Conservation (phyloP, 1,139 yeast genomes). For the Blastobotrys indianensis region DNA sequence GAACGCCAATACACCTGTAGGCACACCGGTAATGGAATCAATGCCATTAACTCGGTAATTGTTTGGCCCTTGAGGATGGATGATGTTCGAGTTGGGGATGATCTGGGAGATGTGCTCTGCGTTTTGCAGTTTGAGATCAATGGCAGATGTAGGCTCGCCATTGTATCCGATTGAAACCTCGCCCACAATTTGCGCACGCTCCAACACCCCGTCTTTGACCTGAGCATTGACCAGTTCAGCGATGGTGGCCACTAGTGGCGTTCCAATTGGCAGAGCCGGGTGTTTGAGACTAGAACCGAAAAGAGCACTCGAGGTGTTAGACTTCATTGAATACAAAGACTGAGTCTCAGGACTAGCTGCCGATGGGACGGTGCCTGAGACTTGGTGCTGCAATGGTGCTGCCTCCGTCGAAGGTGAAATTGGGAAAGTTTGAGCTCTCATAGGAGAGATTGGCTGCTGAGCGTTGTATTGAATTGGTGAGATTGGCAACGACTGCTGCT, state of each 20-base stretch:
- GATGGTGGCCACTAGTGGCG: slow-evolving; percentile 68
- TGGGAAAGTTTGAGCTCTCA: too few species aligned
- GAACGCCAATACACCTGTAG: slow-evolving; percentile 12
- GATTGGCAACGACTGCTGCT: neutral
- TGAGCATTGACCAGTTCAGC: slow-evolving; percentile 78
- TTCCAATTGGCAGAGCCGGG: slow-evolving; percentile 42
- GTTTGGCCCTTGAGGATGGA: slow-evolving; percentile 11
- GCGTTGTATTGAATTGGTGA: slow-evolving; percentile 2
- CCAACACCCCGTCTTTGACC: slow-evolving; percentile 57
- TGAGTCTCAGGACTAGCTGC: slow-evolving; percentile 16
- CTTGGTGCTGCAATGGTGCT: slow-evolving; percentile 3
- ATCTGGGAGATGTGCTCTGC: slow-evolving; percentile 16
- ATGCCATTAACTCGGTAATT: slow-evolving; percentile 11
- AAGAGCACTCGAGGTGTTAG: slow-evolving; percentile 7
- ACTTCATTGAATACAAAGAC: slow-evolving; percentile 22
- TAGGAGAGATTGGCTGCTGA: neutral
- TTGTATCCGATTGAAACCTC: slow-evolving; percentile 72
- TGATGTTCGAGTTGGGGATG: slow-evolving; percentile 23
- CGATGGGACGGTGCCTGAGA: slow-evolving; percentile 9
- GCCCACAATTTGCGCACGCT: slow-evolving; percentile 61
- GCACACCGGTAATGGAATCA: neutral
- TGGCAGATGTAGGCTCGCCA: slow-evolving; percentile 14
- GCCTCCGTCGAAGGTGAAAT: neutral
- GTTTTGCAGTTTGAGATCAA: slow-evolving; percentile 18
- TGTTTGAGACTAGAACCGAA: slow-evolving; percentile 18